Conservation (phyloP, 139 green algal species). For the Pedinophyceae sp. region DNA sequence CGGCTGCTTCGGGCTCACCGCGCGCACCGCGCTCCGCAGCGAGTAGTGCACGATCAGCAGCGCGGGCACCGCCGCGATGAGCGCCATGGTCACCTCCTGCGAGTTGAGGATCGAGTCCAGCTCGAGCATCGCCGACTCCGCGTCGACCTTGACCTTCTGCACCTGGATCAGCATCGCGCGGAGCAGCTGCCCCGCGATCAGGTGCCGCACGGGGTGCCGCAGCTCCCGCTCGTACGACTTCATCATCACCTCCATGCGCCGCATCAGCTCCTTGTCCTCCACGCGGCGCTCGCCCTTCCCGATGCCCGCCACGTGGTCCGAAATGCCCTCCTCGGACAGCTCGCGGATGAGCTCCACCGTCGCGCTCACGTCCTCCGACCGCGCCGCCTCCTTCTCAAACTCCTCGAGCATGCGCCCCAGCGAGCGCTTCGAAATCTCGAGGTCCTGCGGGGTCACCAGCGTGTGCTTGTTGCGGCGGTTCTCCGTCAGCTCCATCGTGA, state of each 20-base stretch:
- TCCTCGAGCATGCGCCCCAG: too few relatives aligned
- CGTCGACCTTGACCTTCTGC: slow-evolving; percentile 4
- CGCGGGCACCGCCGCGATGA: background rate
- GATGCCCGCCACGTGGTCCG: too few relatives aligned
- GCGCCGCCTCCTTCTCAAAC: too few relatives aligned
- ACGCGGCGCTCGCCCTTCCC: too few relatives aligned
- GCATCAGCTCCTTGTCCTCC: slow-evolving; percentile 1
- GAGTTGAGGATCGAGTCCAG: background rate
- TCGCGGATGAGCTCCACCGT: too few relatives aligned
- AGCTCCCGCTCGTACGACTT: background rate
- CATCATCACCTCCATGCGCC: background rate
- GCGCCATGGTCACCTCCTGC: background rate
- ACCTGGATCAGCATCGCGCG: slow-evolving; percentile 1
- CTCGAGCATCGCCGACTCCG: background rate
- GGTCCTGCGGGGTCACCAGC: too few relatives aligned
- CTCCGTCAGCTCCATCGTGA: too few relatives aligned
- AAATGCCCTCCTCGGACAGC: too few relatives aligned
- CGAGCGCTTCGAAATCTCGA: too few relatives aligned
- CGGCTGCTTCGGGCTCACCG: background rate
- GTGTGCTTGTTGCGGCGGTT: too few relatives aligned
- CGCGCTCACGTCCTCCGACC: too few relatives aligned
- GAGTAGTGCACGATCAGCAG: background rate
- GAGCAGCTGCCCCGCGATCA: background rate
- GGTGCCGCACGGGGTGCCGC: background rate
- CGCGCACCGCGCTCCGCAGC: background rate